Percentiles rank a stretch among this genome's conserved stretches.
Evolutionary conservation across 2,329 filamentous ascomycete genomes (phyloP).

Genomic region (Elsinoe australis): DNA sequence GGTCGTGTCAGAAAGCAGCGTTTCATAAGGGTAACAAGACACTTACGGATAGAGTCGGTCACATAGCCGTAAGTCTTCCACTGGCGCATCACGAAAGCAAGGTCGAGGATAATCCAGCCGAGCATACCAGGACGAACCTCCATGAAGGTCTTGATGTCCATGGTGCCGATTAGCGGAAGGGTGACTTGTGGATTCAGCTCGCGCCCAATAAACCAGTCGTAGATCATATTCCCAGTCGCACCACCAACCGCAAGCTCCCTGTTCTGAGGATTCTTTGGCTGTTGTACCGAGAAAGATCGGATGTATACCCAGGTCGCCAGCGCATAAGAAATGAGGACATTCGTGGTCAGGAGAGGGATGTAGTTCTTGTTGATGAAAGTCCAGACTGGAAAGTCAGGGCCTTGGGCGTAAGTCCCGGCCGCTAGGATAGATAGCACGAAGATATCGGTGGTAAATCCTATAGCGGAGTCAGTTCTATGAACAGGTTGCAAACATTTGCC

Average conservation of each 20-base stretch:
- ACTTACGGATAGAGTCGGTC: slow-evolving; percentile 64
- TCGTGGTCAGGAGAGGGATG: slow-evolving; percentile 73
- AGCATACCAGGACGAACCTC: slow-evolving; percentile 89
- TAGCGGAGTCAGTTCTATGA: slow-evolving; percentile 17
- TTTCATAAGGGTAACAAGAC: not conserved
- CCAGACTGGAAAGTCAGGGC: slow-evolving; percentile 80
- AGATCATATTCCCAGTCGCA: slow-evolving; percentile 73
- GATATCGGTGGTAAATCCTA: slow-evolving; percentile 69
- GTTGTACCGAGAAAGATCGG: slow-evolving; percentile 70
- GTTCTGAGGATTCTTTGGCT: slow-evolving; percentile 57
- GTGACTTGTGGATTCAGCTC: slow-evolving; percentile 84
- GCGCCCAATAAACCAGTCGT: slow-evolving; percentile 95
- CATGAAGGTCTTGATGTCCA: slow-evolving; percentile 85
- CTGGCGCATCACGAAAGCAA: slow-evolving; percentile 78
- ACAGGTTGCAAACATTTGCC: not conserved
- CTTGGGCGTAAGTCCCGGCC: slow-evolving; percentile 67
- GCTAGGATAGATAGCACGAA: slow-evolving; percentile 63
- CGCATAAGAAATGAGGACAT: slow-evolving; percentile 65
- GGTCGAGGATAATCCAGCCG: slow-evolving; percentile 79
- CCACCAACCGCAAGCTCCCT: slow-evolving; percentile 78
- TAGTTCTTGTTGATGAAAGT: slow-evolving; percentile 90
- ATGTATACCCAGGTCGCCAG: slow-evolving; percentile 75
- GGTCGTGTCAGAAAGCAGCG: slow-evolving; percentile 17
- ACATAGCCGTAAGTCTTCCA: slow-evolving; percentile 76
- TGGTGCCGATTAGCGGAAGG: slow-evolving; percentile 69